Evolutionary conservation across 2,329 filamentous ascomycete genomes (phyloP).

Genomic region (Camillea tinctor): DNA sequence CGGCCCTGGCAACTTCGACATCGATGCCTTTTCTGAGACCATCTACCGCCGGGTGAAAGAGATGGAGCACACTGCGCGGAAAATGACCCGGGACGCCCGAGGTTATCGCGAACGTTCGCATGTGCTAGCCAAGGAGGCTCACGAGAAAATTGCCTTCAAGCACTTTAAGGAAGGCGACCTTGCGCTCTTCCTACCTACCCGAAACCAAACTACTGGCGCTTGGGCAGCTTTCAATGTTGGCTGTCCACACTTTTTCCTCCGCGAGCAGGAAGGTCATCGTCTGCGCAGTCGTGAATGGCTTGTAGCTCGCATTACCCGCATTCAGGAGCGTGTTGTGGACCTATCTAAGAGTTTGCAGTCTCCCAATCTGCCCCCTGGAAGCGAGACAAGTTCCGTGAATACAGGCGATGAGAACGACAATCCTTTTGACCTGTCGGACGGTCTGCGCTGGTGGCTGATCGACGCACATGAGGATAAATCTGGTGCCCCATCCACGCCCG

Average conservation of each 20-base stretch:
- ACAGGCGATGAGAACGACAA: slow-evolving; percentile 82
- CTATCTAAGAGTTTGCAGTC: slow-evolving; percentile 70
- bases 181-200: slow-evolving; percentile 87
- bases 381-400: slow-evolving; percentile 50
- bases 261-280: slow-evolving; percentile 86
- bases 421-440: slow-evolving; percentile 93
- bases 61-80: slow-evolving; percentile 87
- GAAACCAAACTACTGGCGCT: slow-evolving; percentile 89
- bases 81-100: slow-evolving; percentile 86
- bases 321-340: slow-evolving; percentile 92
- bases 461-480: slow-evolving; percentile 93
- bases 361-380: slow-evolving; percentile 42
- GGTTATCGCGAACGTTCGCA: slow-evolving; percentile 87
- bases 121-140: slow-evolving; percentile 75
- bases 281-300: slow-evolving; percentile 88
- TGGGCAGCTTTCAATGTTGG: slow-evolving; percentile 99
- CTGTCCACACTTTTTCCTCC: slow-evolving; percentile 94
- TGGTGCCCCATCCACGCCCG: slow-evolving; percentile 86
- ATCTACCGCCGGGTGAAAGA: slow-evolving; percentile 89
- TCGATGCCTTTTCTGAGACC: slow-evolving; percentile 80
- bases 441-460: slow-evolving; percentile 92
- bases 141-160: slow-evolving; percentile 94
- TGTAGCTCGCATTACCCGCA: slow-evolving; percentile 86
- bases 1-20: slow-evolving; percentile 74
- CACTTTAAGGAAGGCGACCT: slow-evolving; percentile 97